phyloP scores from a whole-genome alignment of 257 asterid species.

The Solanum microdontum region DNA sequence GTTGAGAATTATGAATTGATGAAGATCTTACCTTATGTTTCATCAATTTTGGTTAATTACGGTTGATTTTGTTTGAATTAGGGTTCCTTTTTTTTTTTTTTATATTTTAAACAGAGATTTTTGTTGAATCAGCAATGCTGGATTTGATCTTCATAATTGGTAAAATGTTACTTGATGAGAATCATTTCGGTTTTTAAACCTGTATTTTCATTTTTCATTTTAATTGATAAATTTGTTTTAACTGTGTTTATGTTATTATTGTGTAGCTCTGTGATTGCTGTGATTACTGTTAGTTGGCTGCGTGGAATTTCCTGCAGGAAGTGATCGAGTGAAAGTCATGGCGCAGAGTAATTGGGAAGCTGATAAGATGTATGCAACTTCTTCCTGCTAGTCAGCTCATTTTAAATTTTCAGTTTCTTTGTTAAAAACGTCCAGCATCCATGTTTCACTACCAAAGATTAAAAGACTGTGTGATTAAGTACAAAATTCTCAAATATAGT shows the following conservation, averaged over 20 bases:
- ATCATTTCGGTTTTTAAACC: neutral
- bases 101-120: conserved; percentile 22
- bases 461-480: neutral
- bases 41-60: conserved; percentile 2
- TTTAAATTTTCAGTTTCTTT: neutral
- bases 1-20: neutral
- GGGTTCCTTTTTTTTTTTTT: conserved; percentile 15
- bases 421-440: neutral
- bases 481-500: neutral
- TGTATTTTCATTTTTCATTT: neutral
- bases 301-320: conserved; percentile 10
- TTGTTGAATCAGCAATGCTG: conserved; percentile 39
- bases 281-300: neutral
- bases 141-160: conserved; percentile 42
- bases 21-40: conserved; percentile 7
- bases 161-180: conserved; percentile 8
- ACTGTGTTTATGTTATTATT: neutral
- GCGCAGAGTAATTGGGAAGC: conserved; percentile 99
- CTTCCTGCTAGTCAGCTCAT: neutral
- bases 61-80: conserved; percentile 17
- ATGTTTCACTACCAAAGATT: neutral
- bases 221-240: neutral
- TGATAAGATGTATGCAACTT: conserved; percentile 66
- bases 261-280: conserved; percentile 18
- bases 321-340: conserved; percentile 32